Evolutionary conservation across 129 eudicot species (phyloP).

Genomic region (Lactuca sativa): DNA sequence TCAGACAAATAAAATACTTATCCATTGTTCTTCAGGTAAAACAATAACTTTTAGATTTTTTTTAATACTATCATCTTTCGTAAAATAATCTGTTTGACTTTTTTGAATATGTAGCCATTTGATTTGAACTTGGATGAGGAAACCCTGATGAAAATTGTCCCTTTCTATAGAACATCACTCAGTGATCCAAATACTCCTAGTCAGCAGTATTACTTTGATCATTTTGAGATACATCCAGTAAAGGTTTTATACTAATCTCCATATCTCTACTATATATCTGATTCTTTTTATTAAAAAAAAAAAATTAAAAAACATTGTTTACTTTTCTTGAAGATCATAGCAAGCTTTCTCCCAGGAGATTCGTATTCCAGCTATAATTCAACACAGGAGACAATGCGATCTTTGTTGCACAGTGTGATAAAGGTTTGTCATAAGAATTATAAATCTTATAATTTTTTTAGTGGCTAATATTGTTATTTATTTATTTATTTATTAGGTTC

Average conservation of each 20-base stretch:
- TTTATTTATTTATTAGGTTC: slow-evolving; percentile 52
- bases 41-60: neutral
- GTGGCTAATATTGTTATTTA: neutral
- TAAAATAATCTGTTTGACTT: slow-evolving; percentile 14
- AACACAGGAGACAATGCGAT: slow-evolving; percentile 84
- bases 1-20: slow-evolving; percentile 71
- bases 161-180: slow-evolving; percentile 93
- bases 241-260: slow-evolving; percentile 50
- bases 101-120: slow-evolving; percentile 65
- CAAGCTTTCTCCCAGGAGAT: slow-evolving; percentile 96
- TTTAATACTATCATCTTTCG: neutral
- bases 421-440: slow-evolving; percentile 49
- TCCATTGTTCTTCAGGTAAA: slow-evolving; percentile 92
- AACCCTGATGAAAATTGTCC: slow-evolving; percentile 86
- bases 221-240: slow-evolving; percentile 96
- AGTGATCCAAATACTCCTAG: slow-evolving; percentile 76
- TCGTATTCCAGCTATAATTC: slow-evolving; percentile 78
- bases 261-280: neutral
- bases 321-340: slow-evolving; percentile 64
- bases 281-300: neutral
- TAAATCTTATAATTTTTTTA: neutral
- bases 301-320: slow-evolving; percentile 11
- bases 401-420: slow-evolving; percentile 92
- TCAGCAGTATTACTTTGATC: slow-evolving; percentile 93
- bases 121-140: slow-evolving; percentile 97